These are phyloP conservation scores for Aspergillus tubingensis DNA, from an alignment of 2,329 filamentous ascomycete species.

Conservation along the genomic window DNA sequence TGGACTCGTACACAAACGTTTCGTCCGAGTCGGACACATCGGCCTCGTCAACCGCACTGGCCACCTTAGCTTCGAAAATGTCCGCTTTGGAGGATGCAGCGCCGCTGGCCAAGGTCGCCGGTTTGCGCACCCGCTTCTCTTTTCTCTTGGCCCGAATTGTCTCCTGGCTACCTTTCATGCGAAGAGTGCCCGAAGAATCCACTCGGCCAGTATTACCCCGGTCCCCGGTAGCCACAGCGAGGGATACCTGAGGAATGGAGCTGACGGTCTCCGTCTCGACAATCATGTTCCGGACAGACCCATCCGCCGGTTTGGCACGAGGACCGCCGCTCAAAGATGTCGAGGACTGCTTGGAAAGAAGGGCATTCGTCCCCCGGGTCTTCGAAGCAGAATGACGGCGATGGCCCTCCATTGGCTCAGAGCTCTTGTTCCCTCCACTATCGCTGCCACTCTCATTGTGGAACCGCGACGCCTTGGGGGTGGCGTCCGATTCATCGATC, in stretches of 20 bases:
- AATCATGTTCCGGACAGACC: constrained; percentile 86
- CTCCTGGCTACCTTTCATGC: constrained; percentile 87
- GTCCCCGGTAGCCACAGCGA: constrained; percentile 63
- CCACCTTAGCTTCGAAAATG: constrained; percentile 96
- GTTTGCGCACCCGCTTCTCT: constrained; percentile 80
- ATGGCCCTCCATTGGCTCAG: constrained; percentile 39
- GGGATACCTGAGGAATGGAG: constrained; percentile 80
- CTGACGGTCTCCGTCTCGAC: constrained; percentile 96
- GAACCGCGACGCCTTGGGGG: constrained; percentile 46
- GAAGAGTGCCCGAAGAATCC: constrained; percentile 68
- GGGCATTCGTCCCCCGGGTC: constrained; percentile 51
- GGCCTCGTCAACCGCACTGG: constrained; percentile 91
- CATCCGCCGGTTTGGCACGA: constrained; percentile 71
- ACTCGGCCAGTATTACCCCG: constrained; percentile 60
- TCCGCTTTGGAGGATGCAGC: constrained; percentile 92
- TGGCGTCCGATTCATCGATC: constrained; percentile 39
- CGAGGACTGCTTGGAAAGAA: constrained; percentile 67
- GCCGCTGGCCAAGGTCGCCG: constrained; percentile 53
- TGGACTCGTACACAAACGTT: constrained; percentile 98
- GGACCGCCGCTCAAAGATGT: constrained; percentile 57
- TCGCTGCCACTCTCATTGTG: constrained; percentile 62
- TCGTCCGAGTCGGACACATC: constrained; percentile 97
- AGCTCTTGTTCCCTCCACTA: constrained; percentile 48
- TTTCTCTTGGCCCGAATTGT: constrained; percentile 95
- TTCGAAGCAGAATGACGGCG: constrained; percentile 39